A percentile compares a stretch with the other conserved stretches of the same genome.
These are phyloP conservation scores for Metarhizium guizhouense DNA, from an alignment of 2,329 filamentous ascomycete species.

Conservation along the genomic window DNA sequence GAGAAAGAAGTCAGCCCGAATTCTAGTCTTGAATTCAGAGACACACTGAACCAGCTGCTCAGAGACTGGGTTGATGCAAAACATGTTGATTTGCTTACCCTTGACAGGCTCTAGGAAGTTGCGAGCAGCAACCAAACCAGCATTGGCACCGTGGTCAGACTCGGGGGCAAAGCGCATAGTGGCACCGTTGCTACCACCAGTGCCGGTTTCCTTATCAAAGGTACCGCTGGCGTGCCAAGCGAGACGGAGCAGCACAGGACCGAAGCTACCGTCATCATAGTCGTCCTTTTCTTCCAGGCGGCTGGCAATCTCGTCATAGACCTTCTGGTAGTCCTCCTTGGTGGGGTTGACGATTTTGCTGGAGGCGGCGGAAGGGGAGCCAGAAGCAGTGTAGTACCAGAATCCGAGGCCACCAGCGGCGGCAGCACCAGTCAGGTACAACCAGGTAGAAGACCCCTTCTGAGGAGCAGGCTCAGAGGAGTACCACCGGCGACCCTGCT, in stretches of 20 bases:
- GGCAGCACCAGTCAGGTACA: conserved; percentile 51
- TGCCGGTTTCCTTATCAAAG: conserved; percentile 78
- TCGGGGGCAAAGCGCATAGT: conserved; percentile 95
- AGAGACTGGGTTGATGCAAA: neutral
- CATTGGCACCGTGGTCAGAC: conserved; percentile 84
- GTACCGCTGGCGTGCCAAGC: conserved; percentile 94
- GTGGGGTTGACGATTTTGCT: conserved; percentile 60
- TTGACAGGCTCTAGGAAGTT: conserved; percentile 93
- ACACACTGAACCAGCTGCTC: neutral
- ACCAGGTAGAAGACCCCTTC: conserved; percentile 37
- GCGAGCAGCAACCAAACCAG: conserved; percentile 75
- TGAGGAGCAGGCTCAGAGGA: conserved; percentile 54
- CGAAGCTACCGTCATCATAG: conserved; percentile 95
- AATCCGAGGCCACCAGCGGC: conserved; percentile 55
- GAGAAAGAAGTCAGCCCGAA: conserved; percentile 5
- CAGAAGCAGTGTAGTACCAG: conserved; percentile 54
- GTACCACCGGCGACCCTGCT: conserved; percentile 69
- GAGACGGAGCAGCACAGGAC: conserved; percentile 80
- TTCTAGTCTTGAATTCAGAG: neutral
- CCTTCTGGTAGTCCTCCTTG: conserved; percentile 86
- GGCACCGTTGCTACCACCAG: conserved; percentile 90
- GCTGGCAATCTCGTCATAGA: conserved; percentile 80
- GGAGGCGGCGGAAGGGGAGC: conserved; percentile 35
- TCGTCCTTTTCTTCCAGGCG: conserved; percentile 81
- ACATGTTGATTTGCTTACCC: conserved; percentile 36